These are phyloP conservation scores for Casuarina cunninghamiana DNA, from an alignment of 306 rosid species.

Conservation along the genomic window DNA sequence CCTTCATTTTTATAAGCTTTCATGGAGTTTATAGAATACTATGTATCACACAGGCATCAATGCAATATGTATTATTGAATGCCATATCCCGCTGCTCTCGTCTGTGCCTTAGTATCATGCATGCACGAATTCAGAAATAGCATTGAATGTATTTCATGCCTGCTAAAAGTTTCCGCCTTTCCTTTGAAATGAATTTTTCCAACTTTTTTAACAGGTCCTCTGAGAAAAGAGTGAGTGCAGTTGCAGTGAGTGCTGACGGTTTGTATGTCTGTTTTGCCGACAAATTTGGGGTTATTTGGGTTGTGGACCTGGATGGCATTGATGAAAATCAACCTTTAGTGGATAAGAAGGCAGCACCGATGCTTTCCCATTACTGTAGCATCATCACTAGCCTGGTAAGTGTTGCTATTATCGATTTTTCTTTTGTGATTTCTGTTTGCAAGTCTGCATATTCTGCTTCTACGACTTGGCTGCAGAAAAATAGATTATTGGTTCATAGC, in stretches of 20 bases:
- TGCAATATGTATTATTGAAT: neutral
- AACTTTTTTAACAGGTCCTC: constrained; percentile 52
- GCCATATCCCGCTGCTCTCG: neutral
- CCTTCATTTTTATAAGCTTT: neutral
- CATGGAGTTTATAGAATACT: neutral
- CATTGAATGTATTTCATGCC: neutral
- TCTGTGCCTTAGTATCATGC: neutral
- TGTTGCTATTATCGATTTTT: neutral
- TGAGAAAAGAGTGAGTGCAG: constrained; percentile 91
- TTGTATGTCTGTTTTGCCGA: constrained; percentile 81
- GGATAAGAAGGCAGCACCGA: constrained; percentile 54
- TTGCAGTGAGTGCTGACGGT: constrained; percentile 68
- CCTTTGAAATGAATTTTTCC: neutral
- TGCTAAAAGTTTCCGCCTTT: constrained; percentile 9
- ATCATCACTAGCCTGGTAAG: constrained; percentile 88
- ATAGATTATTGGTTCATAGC: neutral
- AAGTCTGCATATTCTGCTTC: neutral
- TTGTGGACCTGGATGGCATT: constrained; percentile 52
- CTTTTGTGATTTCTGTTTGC: neutral
- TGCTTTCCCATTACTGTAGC: constrained; percentile 94
- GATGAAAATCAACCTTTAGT: constrained; percentile 35
- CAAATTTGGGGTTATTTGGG: constrained; percentile 92
- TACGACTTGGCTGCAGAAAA: neutral
- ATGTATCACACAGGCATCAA: neutral
- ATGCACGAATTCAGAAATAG: neutral